phyloP scores from a whole-genome alignment of 345 rosid genomes.

The Moringa oleifera region DNA sequence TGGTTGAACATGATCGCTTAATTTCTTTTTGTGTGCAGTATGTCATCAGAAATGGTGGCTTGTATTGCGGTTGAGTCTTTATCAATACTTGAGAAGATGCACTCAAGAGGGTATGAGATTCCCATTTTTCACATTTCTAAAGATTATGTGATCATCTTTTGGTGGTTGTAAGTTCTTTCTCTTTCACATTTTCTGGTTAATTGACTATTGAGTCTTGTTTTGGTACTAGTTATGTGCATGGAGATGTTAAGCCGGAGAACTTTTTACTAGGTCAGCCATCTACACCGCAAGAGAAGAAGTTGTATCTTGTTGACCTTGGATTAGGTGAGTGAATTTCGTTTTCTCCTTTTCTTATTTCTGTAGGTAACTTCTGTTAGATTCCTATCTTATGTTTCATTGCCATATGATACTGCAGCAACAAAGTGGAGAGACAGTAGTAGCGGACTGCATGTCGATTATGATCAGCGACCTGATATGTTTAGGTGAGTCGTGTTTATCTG shows the following conservation, averaged over 20 bases:
- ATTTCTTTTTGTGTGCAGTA: constrained; percentile 38
- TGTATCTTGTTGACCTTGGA: constrained; percentile 92
- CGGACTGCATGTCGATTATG: constrained; percentile 91
- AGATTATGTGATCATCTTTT: background rate
- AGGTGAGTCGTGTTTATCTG: constrained; percentile 41
- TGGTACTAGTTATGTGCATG: constrained; percentile 81
- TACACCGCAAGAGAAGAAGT: constrained; percentile 76
- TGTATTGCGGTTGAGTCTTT: constrained; percentile 93
- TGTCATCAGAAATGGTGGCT: constrained; percentile 95
- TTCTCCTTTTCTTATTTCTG: background rate
- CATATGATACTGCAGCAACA: constrained; percentile 54
- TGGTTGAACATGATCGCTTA: background rate
- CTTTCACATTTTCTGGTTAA: constrained; percentile 11
- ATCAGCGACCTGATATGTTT: constrained; percentile 98
- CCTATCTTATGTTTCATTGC: constrained; percentile 11
- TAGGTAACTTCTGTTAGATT: constrained; percentile 12
- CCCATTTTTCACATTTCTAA: background rate
- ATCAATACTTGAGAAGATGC: constrained; percentile 92
- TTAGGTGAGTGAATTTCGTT: constrained; percentile 44
- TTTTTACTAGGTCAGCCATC: constrained; percentile 94
- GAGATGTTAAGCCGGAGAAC: constrained; percentile 97
- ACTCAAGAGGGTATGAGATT: constrained; percentile 72
- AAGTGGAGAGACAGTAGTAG: constrained; percentile 79
- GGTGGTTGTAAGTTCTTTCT: background rate
- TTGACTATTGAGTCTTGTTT: constrained; percentile 10